These are phyloP conservation scores for Penicillium ochrochloron DNA, from an alignment of 495 filamentous ascomycete genomes.

Conservation along the genomic window DNA sequence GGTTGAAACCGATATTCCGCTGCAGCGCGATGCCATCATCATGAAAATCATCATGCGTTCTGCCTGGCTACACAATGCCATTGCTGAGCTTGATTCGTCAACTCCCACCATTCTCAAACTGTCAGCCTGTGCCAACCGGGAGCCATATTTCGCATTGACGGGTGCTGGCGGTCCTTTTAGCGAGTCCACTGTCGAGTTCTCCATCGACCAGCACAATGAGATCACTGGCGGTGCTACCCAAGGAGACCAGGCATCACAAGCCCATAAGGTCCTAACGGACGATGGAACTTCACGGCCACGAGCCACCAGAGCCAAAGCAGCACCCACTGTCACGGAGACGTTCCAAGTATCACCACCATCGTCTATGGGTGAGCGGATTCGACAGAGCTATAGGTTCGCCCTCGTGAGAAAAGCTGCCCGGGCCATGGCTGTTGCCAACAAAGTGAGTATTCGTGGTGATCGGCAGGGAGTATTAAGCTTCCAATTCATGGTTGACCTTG, in stretches of 20 bases:
- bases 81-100: constrained; percentile 79
- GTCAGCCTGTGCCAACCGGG: constrained; percentile 58
- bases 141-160: constrained; percentile 76
- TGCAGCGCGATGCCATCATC: constrained; percentile 74
- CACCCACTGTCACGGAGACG: constrained; percentile 54
- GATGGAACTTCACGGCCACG: constrained; percentile 45
- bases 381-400: constrained; percentile 73
- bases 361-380: constrained; percentile 45
- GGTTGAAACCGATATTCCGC: constrained; percentile 74
- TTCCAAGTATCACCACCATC: constrained; percentile 52
- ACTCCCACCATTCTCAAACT: constrained; percentile 66
- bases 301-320: constrained; percentile 52
- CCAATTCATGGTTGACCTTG: constrained; percentile 93
- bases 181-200: constrained; percentile 82
- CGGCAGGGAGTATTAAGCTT: constrained; percentile 86
- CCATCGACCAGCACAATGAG: constrained; percentile 62
- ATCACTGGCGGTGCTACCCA: constrained; percentile 17
- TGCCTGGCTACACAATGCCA: constrained; percentile 80
- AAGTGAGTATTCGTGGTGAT: constrained; percentile 90
- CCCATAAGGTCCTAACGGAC: constrained; percentile 36
- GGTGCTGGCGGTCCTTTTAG: constrained; percentile 74
- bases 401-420: constrained; percentile 80
- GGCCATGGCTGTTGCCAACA: constrained; percentile 88
- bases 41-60: constrained; percentile 96
- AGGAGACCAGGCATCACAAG: constrained; percentile 22